phyloP scores from a whole-genome alignment of 352 stramenopile genomes.

The Elongisporangium prolatum region DNA sequence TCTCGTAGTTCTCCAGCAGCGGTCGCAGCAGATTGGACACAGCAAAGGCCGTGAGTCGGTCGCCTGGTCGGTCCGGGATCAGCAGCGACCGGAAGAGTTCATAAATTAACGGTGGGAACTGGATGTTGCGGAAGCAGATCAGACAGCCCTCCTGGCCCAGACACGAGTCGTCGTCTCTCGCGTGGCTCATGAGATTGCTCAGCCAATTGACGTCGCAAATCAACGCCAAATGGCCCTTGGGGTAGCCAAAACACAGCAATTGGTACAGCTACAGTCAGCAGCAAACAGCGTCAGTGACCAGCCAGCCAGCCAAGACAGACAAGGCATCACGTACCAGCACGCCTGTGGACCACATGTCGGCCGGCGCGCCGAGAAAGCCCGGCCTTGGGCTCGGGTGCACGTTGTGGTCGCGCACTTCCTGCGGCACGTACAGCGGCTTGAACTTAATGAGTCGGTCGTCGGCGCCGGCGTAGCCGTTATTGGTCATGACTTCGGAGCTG shows the following conservation, averaged over 20 bases:
- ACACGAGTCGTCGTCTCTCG: slow-evolving; percentile 24
- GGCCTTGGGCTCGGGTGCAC: slow-evolving; percentile 43
- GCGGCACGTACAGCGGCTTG: slow-evolving; percentile 70
- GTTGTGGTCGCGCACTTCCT: slow-evolving; percentile 67
- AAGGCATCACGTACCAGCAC: slow-evolving; percentile 51
- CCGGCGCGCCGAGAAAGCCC: slow-evolving; percentile 59
- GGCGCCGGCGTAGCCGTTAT: slow-evolving; percentile 48
- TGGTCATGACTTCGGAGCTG: slow-evolving; percentile 72
- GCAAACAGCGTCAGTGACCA: slow-evolving; percentile 3
- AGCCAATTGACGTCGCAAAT: slow-evolving; percentile 76
- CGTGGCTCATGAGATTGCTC: slow-evolving; percentile 61
- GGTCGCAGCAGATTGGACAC: slow-evolving; percentile 50
- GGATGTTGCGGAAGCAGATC: slow-evolving; percentile 76
- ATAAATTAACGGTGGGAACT: slow-evolving; percentile 74
- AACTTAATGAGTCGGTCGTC: slow-evolving; percentile 68
- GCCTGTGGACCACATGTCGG: slow-evolving; percentile 76
- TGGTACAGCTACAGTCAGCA: slow-evolving; percentile 64
- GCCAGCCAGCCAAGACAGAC: neutral
- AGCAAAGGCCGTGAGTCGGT: slow-evolving; percentile 51
- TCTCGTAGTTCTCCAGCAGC: slow-evolving; percentile 55
- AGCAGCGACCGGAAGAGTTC: slow-evolving; percentile 65
- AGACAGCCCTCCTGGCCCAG: slow-evolving; percentile 62
- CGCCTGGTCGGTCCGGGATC: slow-evolving; percentile 33
- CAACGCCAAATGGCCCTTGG: slow-evolving; percentile 68
- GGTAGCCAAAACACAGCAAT: slow-evolving; percentile 76